phyloP scores from a whole-genome alignment of 108 stramenopile genomes.

The Nitzschia palea region DNA sequence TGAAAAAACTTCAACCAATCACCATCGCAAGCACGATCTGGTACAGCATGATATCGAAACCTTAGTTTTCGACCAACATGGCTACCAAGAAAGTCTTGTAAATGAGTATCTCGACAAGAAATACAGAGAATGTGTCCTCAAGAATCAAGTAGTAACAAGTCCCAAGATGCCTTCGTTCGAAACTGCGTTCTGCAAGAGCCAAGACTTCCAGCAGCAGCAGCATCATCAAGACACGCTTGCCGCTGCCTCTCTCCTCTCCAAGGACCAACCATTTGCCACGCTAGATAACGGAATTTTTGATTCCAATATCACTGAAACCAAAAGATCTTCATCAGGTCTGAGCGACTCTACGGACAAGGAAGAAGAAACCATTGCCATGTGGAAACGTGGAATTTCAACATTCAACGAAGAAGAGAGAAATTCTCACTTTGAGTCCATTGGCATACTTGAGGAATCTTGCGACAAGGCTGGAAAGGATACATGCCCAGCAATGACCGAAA shows the following conservation, averaged over 20 bases:
- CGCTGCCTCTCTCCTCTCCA: too few species aligned
- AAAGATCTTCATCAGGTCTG: background rate
- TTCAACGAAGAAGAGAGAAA: too few species aligned
- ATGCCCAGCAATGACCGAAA: too few species aligned
- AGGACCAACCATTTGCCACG: too few species aligned
- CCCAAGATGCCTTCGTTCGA: background rate
- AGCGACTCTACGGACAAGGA: background rate
- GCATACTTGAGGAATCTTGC: too few species aligned
- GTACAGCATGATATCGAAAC: too few species aligned
- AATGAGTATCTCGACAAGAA: conserved; percentile 10
- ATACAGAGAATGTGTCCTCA: conserved; percentile 2
- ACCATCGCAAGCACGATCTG: background rate
- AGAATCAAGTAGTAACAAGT: background rate
- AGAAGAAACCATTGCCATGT: too few species aligned
- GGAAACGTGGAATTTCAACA: too few species aligned
- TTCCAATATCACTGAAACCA: background rate
- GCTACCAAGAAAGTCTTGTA: background rate
- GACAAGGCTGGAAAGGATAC: too few species aligned
- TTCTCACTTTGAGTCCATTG: too few species aligned
- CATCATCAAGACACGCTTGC: background rate
- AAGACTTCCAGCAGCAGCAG: background rate
- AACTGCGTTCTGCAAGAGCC: background rate
- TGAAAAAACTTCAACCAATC: too few species aligned
- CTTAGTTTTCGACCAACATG: background rate
- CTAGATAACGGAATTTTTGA: too few species aligned